Evolutionary conservation across 495 filamentous ascomycete genomes (phyloP), one percentile per base, ranked within the genome.

Genomic region (Penicillium daleae): DNA sequence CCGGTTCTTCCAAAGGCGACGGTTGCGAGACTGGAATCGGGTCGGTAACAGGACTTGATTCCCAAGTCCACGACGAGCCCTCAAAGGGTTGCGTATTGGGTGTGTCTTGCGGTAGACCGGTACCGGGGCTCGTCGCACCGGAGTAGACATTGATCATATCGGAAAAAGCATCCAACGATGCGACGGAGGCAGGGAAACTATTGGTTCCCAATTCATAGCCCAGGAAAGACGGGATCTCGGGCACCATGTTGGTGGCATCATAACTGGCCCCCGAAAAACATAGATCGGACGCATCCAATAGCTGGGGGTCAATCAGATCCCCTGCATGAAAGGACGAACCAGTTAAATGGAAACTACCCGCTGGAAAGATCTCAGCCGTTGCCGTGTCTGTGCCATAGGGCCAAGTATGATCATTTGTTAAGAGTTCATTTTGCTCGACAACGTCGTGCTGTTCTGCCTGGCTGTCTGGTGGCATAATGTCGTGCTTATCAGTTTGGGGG

Each of bases 91-190:
- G 29, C 8, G n/a, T 54, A 33, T 31, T 24, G 0, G 51, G n/a
- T 1, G 27, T 54, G 27, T 54, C 29, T 22, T 32, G 29, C n/a
- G 29, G 19, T 22, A 12, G 29, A 12, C 51, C 31, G 35, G 19
- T 32, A 13, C 31, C 29, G 13, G 51, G 31, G 17, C 51, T 54
- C 3, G 27, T 35, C 15, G 51, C 21, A 12, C 29, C n/a, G 7
- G 51, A 54, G 27, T 32, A 21, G 10, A 54, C 27, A 33, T 54
- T 54, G 19, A 54, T 54, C 31, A 32, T 54, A 35, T 54, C 51
- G 6, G 51, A 54, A 6, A 54, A 54, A 22, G 12, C 51, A 54
- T 54, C 51, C 51, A 54, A 8, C 4, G 51, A 54, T 1, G 51
- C 33, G 9, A 54, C 24, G 17, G 51, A 54, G 15, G 51, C 51